Evolutionary conservation across 805 yeast genomes (phyloP), one percentile per base, ranked within the genome.

Genomic region (Candida sithepensis): DNA sequence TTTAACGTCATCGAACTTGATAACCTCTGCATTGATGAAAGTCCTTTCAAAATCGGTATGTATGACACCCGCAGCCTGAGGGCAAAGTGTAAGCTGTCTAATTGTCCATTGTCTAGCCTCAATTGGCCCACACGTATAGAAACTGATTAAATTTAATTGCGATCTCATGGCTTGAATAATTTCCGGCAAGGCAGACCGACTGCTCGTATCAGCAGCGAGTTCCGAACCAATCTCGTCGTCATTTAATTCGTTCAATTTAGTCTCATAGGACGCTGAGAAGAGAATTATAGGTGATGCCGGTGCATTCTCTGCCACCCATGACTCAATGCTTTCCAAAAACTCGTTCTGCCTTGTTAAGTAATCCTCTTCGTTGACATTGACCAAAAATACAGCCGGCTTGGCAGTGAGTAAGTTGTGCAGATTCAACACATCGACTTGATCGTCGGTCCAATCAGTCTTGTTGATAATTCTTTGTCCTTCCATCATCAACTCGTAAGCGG

Each of bases 101-200:
- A 94, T 82, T 32, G 99, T 94, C 99, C 99, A 94, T 71, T 95
- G 97, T 69, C 97, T 85, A 43, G 91, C 96, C 73, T 94, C 99
- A 53, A 88, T 88, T 38, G 96, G 86, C 58, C 99, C 99, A 65
- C 94, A 85, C 32, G 99, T 94, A 79, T 89, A 94, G 77, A 85
- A 94, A 45, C 97, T 89, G 56, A 91, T 90, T 68, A 94, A 82
- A 56, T 86, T 85, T 51, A 91, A 77, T 52, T 88, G 84, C 56
- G 79, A 74, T 75, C 97, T 85, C 97, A 92, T 91, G 55, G 88
- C 75, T 55, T 81, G 76, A 59, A 92, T 83, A 58, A 92, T 86
- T 72, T 80, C 81, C 58, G 98, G 97, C 66, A 94, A 77, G 39
- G 95, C 91, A 39, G 94, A 82, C 50, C n/a, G n/a, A n/a, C n/a